Evolutionary conservation across 495 filamentous ascomycete species (phyloP), one percentile per base, ranked within the genome.

Genomic region (Penicillium steckii): DNA sequence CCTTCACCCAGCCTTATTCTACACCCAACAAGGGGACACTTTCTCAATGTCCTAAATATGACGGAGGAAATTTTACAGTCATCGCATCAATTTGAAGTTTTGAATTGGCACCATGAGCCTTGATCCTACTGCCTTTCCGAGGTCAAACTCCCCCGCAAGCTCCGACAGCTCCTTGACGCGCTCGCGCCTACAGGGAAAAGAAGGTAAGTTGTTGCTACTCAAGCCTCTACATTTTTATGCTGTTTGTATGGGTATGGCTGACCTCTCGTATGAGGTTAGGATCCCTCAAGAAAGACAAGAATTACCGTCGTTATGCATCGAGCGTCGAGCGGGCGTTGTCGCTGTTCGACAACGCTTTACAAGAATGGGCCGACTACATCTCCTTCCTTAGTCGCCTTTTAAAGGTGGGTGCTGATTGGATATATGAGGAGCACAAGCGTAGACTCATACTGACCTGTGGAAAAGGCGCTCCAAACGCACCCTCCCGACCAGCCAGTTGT

Each of bases 321-420:
- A 85, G 83, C 44, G 85, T 99, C 49, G 91, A 97, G 63, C 80
- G 91, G 67, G 89, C 91, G 32, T 78, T 99, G 56, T 85, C 89
- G 23, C 73, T 95, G 23, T 99, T 97, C 71, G 94, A 99, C 71
- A 91, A 87, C 18, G 84, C 90, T 43, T 76, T 96, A 56, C 90
- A 97, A 70, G 94, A 97, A 83, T 99, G 94, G 94, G 93, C 95
- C 27, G 94, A 99, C 67, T 99, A 99, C 64, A 97, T 99, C 64
- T 95, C 93, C 8, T 97, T 97, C 66, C 77, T 99, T 26, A 91
- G 86, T 61, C 85, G 94, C 27, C 76, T 98, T 21, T 74, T 97
- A 46, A 98, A 97, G 84, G 92, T 93, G 60, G 7, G 33, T 15
- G 7, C 15, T 54, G 67, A 40, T 55, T 45, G 24, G 22, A 25